Conservation (phyloP, 495 filamentous ascomycete species). For the Podospora pseudocomata region DNA sequence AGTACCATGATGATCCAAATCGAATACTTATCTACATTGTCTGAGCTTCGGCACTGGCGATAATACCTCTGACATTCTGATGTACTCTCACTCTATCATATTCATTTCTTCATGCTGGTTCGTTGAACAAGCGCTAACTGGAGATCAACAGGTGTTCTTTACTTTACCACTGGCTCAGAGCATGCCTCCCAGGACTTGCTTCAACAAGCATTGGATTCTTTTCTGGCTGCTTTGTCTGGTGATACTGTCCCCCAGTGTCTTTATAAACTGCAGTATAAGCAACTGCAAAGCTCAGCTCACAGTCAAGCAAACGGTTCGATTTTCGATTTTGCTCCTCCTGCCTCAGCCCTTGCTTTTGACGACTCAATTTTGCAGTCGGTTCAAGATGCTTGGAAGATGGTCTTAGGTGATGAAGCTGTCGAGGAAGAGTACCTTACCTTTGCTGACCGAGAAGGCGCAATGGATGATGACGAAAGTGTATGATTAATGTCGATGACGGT, state of each 20-base stretch:
- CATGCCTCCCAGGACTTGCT: constrained; percentile 43
- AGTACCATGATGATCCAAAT: constrained; percentile 70
- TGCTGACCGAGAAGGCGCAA: constrained; percentile 48
- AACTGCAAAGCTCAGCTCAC: constrained; percentile 30
- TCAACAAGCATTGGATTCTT: constrained; percentile 50
- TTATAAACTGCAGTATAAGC: constrained; percentile 63
- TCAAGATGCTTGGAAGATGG: constrained; percentile 57
- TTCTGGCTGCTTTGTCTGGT: constrained; percentile 46
- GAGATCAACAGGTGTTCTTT: constrained; percentile 60
- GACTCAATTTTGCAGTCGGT: constrained; percentile 61
- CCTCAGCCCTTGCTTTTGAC: constrained; percentile 64
- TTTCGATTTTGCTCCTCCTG: constrained; percentile 50
- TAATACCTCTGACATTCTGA: constrained; percentile 90
- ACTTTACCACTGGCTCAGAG: constrained; percentile 53
- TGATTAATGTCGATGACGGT: constrained; percentile 27
- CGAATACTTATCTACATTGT: constrained; percentile 99
- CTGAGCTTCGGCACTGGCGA: constrained; percentile 79
- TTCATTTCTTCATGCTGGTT: constrained; percentile 25
- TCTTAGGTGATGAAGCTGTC: constrained; percentile 52
- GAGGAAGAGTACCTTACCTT: constrained; percentile 62
- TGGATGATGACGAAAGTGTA: constrained; percentile 47
- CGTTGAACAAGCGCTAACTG: constrained; percentile 45
- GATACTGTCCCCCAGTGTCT: constrained; percentile 40
- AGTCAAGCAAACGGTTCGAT: constrained; percentile 30
- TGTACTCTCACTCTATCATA: constrained; percentile 35